Conservation (phyloP, 306 rosid species). For the Vigna nakashimae region DNA sequence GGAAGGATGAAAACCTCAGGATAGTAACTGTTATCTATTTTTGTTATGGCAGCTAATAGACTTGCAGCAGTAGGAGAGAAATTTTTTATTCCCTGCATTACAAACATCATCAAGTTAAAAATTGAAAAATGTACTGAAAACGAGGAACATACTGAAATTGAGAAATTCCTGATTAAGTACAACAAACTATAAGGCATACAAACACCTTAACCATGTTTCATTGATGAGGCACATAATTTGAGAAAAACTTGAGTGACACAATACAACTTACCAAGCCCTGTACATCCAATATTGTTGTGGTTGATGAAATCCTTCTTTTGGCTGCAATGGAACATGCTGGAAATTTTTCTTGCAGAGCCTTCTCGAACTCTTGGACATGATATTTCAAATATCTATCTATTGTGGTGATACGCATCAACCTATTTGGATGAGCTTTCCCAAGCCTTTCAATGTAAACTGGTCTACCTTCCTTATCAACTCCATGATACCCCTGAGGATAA, state of each 20-base stretch:
- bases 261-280: conserved; percentile 77
- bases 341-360: conserved; percentile 74
- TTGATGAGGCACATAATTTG: conserved; percentile 1
- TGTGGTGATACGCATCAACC: conserved; percentile 71
- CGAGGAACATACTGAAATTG: not conserved
- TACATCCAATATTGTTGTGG: conserved; percentile 83
- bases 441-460: conserved; percentile 87
- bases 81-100: conserved; percentile 79
- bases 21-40: conserved; percentile 75
- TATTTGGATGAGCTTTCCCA: conserved; percentile 83
- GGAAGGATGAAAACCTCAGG: conserved; percentile 69
- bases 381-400: conserved; percentile 77
- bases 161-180: not conserved
- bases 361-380: conserved; percentile 90
- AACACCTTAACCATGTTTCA: no score
- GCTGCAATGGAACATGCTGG: conserved; percentile 88
- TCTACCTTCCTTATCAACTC: conserved; percentile 90
- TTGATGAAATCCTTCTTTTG: conserved; percentile 67
- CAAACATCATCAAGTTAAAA: conserved; percentile 31
- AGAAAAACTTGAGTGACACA: conserved; percentile 24
- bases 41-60: conserved; percentile 71
- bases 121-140: not conserved
- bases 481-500: conserved; percentile 93
- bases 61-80: conserved; percentile 73
- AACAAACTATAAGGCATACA: not conserved